A percentile compares a stretch with the other conserved stretches of the same genome.
Evolutionary conservation across 2,329 filamentous ascomycete genomes (phyloP).

Genomic region (Colletotrichum endophyticum): DNA sequence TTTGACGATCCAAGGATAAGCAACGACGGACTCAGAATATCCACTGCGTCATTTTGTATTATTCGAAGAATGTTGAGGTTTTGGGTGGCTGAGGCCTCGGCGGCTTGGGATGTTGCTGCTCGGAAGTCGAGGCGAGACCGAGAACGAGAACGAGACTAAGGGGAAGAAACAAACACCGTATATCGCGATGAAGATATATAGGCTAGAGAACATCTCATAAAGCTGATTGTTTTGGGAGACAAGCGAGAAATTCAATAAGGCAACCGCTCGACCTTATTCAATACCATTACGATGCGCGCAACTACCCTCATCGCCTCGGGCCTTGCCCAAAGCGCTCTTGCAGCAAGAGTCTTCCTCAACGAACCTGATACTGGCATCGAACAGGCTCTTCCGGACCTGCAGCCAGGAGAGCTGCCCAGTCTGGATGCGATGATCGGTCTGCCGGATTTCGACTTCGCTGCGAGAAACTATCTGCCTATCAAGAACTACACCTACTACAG

Average conservation of each 20-base stretch:
- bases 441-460: conserved; percentile 59
- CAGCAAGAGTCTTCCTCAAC: conserved; percentile 47
- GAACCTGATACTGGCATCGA: conserved; percentile 52
- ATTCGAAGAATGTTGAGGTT: not conserved
- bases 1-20: not conserved
- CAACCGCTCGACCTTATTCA: not conserved
- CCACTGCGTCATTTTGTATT: not conserved
- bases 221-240: not conserved
- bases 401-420: conserved; percentile 41
- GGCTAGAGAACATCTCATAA: not conserved
- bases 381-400: conserved; percentile 36
- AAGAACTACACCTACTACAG: conserved; percentile 60
- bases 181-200: not conserved
- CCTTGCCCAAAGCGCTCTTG: conserved; percentile 39
- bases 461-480: conserved; percentile 49
- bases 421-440: conserved; percentile 51
- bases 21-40: not conserved
- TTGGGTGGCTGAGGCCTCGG: not conserved
- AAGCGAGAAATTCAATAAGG: not conserved
- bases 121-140: not conserved
- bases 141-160: not conserved
- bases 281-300: conserved; percentile 26
- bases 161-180: not conserved
- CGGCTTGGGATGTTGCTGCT: not conserved
- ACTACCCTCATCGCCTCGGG: conserved; percentile 25